phyloP scores from a whole-genome alignment of 306 rosid genomes.

The Pyrus betulifolia region DNA sequence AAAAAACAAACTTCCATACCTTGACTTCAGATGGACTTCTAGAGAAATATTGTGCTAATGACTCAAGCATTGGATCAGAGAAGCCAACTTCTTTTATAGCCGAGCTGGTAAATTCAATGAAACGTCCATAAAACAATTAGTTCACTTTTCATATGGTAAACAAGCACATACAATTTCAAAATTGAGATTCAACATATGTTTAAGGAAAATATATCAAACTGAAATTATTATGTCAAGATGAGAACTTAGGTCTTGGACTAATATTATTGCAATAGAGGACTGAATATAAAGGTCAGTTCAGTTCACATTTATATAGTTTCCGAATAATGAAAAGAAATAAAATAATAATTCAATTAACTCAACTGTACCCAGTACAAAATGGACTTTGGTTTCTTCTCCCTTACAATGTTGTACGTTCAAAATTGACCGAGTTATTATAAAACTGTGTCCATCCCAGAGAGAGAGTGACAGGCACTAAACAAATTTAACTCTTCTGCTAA shows the following conservation, averaged over 20 bases:
- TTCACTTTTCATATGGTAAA: conserved; percentile 5
- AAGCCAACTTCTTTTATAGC: conserved; percentile 66
- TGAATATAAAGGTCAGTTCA: background rate
- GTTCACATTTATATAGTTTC: background rate
- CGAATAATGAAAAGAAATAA: background rate
- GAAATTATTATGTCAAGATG: background rate
- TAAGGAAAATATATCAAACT: background rate
- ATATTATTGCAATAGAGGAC: background rate
- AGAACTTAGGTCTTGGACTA: background rate
- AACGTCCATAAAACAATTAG: conserved; percentile 19
- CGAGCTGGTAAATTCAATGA: conserved; percentile 53
- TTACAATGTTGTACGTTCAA: background rate
- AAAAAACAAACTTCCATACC: conserved; percentile 33
- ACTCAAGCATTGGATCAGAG: conserved; percentile 63
- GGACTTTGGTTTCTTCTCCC: background rate
- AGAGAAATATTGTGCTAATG: conserved; percentile 72
- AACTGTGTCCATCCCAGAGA: background rate
- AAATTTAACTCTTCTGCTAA: background rate
- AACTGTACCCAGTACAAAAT: background rate
- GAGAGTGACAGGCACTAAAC: background rate
- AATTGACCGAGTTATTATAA: background rate
- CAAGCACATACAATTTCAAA: background rate
- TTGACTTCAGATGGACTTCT: conserved; percentile 66
- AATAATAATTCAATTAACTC: background rate
- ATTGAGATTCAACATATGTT: background rate